Percentiles rank a stretch among this genome's conserved stretches.
phyloP scores from a whole-genome alignment of 371 early-diverging fungal genomes.

The Nematocida sp. region DNA sequence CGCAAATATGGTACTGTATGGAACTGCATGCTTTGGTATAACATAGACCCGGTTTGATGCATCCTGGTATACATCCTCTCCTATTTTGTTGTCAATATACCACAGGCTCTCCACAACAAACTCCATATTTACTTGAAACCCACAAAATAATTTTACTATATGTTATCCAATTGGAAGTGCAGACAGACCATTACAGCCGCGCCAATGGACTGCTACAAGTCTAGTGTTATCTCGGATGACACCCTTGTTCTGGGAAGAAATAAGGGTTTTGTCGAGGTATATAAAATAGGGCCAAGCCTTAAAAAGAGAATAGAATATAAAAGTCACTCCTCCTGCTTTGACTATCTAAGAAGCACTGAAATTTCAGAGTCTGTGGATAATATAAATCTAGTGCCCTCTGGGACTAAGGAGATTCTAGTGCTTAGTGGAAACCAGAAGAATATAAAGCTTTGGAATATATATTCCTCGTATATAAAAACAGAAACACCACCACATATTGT shows the following conservation, averaged over 20 bases:
- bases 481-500: conserved; percentile 30
- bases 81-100: conserved; percentile 42
- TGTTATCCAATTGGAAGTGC: conserved; percentile 58
- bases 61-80: conserved; percentile 28
- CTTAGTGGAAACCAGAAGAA: conserved; percentile 65
- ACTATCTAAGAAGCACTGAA: conserved; percentile 94
- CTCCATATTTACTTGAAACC: conserved; percentile 34
- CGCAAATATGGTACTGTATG: conserved; percentile 20
- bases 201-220: conserved; percentile 38
- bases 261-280: conserved; percentile 52
- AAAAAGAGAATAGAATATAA: conserved; percentile 50
- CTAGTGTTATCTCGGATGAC: conserved; percentile 24
- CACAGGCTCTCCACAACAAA: conserved; percentile 33
- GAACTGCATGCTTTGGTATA: conserved; percentile 12
- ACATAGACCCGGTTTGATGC: background rate
- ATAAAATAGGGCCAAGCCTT: conserved; percentile 38
- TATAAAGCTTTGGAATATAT: conserved; percentile 62
- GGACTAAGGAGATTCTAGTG: conserved; percentile 53
- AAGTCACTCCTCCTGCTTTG: conserved; percentile 91
- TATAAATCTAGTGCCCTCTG: conserved; percentile 78
- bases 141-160: conserved; percentile 49
- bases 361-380: conserved; percentile 98
- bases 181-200: conserved; percentile 56
- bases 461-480: conserved; percentile 47
- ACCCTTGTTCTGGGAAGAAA: conserved; percentile 49